Base-by-base conservation (phyloP, 305 asterid genomes). In the Rubia balearica region DNA sequence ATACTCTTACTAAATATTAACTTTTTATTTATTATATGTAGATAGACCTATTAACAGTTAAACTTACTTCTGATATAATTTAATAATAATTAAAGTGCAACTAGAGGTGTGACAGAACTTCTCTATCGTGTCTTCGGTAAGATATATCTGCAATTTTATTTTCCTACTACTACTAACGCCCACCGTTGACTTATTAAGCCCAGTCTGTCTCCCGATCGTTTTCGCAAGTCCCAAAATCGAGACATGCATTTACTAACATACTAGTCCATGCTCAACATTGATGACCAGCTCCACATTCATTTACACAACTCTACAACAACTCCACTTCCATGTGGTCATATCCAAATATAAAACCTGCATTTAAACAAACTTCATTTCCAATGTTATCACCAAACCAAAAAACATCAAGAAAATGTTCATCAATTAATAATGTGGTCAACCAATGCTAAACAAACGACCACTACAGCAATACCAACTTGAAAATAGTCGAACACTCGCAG, bases 121-220 rank as follows among this genome's bases (percentile, higher is more conserved):
- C n/a, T n/a, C n/a, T n/a, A n/a, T n/a, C n/a, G n/a, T n/a, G n/a
- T n/a, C n/a, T n/a, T n/a, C n/a, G n/a, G n/a, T n/a, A n/a, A n/a
- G n/a, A n/a, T n/a, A 1, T 24, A 24, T 24, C 27, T 24, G 46
- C 46, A 42, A 51, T 17, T 51, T 51, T 17, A 33, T 33, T 33
- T 33, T 33, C 14, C 55, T 4, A 24, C 17, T 24, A 11, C 0
- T 8, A 30, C 5, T 22, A 27, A 8, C 14, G 68, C 74, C 73
- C 69, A 67, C 19, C 73, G 89, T 83, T 84, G 94, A 84, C 91
- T 83, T 80, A 61, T 56, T 24, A 69, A 38, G n/a, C 55, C 55
- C 45, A 11, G 11, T 55, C 40, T 33, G 33, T 69, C 51, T 51
- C 38, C n/a, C n/a, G 14, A 2, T 45, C 36, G 30, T 57, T 22